Base-by-base conservation (phyloP, 2,329 filamentous ascomycete species). In the Parastagonospora nodorum region DNA sequence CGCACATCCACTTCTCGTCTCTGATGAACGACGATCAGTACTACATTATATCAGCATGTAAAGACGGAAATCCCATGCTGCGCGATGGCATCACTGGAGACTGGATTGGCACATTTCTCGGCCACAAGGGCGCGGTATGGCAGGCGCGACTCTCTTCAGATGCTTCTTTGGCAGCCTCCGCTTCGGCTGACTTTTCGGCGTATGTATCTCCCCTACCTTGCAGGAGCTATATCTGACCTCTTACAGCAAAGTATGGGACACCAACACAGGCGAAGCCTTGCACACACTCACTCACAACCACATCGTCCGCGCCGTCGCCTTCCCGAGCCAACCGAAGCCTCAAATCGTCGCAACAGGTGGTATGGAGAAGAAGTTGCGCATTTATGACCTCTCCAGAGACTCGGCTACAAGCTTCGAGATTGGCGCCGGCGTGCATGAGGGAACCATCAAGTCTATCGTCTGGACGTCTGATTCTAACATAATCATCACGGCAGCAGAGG, bases 61-160 rank as follows among this genome's bases (percentile, higher is more conserved):
- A 96, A 82, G 94, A 99, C 80, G 93, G 93, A 69, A 97, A 97
- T 73, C 94, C 94, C 43, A 97, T 97, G 92, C 88, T 99, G 64
- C 90, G 94, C 60, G 91, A 97, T 77, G 94, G 94, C 57, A 84
- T 95, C 55, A 99, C 93, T 41, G 94, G 94, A 30, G 69, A 73
- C 44, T 73, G 69, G 68, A 97, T 97, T 64, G 94, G 94, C 42
- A 97, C 94, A 32, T 97, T 97, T 72, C 88, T 99, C 66, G 94
- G 94, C 35, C 94, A 99, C 80, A 97, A 99, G 77, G 94, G 94
- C 57, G 94, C 94, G 32, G 93, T 97, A 53, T 99, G 94, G 92
- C 92, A 97, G 78, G 90, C 92, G 46, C 86, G 92, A 64, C 82
- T 99, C 31, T 96, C 92, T 45, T 87, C 90, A 15, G 92, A 97